Base-by-base conservation (phyloP, 306 rosid species). In the Cyamopsis tetragonoloba region DNA sequence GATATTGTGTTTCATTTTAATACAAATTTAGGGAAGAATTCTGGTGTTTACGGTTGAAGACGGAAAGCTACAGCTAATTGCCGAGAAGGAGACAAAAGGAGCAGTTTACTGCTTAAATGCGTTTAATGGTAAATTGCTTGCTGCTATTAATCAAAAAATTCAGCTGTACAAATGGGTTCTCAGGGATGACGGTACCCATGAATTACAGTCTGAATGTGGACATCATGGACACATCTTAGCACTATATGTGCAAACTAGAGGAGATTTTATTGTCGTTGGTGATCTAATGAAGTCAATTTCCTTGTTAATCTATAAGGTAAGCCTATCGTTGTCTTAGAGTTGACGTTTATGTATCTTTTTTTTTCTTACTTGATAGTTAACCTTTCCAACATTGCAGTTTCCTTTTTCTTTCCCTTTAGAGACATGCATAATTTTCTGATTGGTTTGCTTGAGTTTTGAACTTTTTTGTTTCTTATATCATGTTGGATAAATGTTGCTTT, bases 181-280 rank as follows among this genome's bases (percentile, higher is more conserved):
- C 26, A 92, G 99, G 60, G 99, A 95, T 68, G 99, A 90, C 34
- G 96, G 95, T 62, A 84, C 95, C 60, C 96, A 68, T 17, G 99
- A 95, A 73, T 82, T 95, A 56, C 99, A 95, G 73, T 95, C 99
- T 43, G 99, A 95, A 79, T 95, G 99, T 72, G 99, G 99, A 68
- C 99, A 95, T 75, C 99, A 95, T 30, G 99, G 99, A 37, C 99
- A 95, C 80, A 90, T 95, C 78, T 83, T 95, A 55, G 99, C 99
- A 35, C 96, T 95, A n/a, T 95, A 86, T 44, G 95, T 91, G 27
- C 96, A 95, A 78, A 95, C 99, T 48, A 84, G 99, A 65, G 99
- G 99, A 11, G 99, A 95, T 81, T 95, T 95, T 82, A 92, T 92
- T 4, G 95, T 92, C 47, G 98, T 92, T n/a, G 98, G 98, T 53